Conservation (phyloP, 306 rosid species). For the Vigna reflexopilosa region DNA sequence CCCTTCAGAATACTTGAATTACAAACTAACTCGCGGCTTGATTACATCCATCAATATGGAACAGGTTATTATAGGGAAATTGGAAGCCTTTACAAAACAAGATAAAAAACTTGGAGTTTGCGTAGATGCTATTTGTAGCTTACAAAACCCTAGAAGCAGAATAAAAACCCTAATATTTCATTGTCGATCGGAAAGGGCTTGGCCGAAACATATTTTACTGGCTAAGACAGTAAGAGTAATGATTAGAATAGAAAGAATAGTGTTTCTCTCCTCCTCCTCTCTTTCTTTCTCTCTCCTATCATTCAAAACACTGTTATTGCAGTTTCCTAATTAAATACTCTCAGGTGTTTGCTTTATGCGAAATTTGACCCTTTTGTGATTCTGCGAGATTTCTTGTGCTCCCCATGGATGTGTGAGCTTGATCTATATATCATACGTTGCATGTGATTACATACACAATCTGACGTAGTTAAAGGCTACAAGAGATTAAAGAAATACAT, state of each 20-base stretch:
- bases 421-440: slow-evolving; percentile 55
- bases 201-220: neutral
- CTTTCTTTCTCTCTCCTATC: slow-evolving; percentile 58
- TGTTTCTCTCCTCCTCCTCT: slow-evolving; percentile 21
- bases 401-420: slow-evolving; percentile 62
- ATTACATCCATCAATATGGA: neutral
- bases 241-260: slow-evolving; percentile 44
- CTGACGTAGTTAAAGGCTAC: slow-evolving; percentile 36
- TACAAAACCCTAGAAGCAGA: slow-evolving; percentile 52
- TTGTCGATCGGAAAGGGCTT: slow-evolving; percentile 36
- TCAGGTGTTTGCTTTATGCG: slow-evolving; percentile 57
- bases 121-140: slow-evolving; percentile 18
- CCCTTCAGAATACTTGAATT: slow-evolving; percentile 13
- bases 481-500: neutral
- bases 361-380: slow-evolving; percentile 63
- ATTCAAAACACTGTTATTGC: slow-evolving; percentile 60
- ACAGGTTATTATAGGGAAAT: slow-evolving; percentile 14
- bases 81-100: slow-evolving; percentile 18
- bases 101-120: neutral
- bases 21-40: neutral
- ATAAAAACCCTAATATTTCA: slow-evolving; percentile 66
- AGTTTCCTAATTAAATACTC: slow-evolving; percentile 53
- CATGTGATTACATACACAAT: slow-evolving; percentile 55
- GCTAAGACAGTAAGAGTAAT: slow-evolving; percentile 36
- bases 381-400: slow-evolving; percentile 76